Conservation (phyloP, 495 filamentous ascomycete genomes). For the Penicillium lividum region DNA sequence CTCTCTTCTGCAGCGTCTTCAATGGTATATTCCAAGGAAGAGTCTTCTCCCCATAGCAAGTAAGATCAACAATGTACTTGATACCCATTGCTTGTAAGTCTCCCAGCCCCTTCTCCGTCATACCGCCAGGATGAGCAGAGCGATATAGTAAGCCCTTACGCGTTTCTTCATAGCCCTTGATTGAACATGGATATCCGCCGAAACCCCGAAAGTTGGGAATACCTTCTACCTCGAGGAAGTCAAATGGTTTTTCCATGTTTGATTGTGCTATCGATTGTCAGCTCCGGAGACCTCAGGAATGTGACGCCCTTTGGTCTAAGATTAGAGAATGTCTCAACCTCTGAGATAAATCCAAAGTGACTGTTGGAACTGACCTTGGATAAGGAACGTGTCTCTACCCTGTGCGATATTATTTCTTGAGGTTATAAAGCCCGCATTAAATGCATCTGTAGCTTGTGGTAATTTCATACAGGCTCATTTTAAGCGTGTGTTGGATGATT, state of each 20-base stretch:
- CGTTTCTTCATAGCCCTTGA: neutral
- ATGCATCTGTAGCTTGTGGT: no score
- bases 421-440: no score
- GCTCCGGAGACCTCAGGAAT: no score
- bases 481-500: no score
- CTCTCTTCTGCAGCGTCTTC: neutral
- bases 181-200: neutral
- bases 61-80: neutral
- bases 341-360: no score
- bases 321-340: no score
- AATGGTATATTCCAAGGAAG: neutral
- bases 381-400: no score
- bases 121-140: neutral
- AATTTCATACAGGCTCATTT: no score
- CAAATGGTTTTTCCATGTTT: neutral
- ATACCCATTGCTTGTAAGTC: neutral
- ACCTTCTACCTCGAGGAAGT: neutral
- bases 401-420: no score
- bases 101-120: neutral
- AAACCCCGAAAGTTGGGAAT: neutral
- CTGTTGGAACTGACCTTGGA: no score
- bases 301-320: no score
- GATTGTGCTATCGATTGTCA: neutral
- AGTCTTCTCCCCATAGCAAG: neutral
- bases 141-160: neutral